These are phyloP conservation scores for Apostasia ramifera DNA, from an alignment of 106 monocot species.

Conservation along the genomic window DNA sequence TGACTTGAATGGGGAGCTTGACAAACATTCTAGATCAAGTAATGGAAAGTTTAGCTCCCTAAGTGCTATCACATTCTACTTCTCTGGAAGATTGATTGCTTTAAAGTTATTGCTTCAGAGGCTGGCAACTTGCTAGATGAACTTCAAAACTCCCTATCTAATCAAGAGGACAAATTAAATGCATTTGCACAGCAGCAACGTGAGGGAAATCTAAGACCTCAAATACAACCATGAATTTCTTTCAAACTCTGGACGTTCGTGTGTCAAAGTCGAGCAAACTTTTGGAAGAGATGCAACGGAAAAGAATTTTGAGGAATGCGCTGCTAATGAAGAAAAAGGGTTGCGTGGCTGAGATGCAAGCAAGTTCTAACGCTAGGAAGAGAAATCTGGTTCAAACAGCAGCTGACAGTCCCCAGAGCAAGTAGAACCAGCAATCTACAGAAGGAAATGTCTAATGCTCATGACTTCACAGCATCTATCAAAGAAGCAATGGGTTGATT, in stretches of 20 bases:
- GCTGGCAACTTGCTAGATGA: slow-evolving; percentile 82
- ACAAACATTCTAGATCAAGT: slow-evolving; percentile 66
- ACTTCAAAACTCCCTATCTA: slow-evolving; percentile 55
- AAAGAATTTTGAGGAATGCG: slow-evolving; percentile 96
- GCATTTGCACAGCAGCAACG: slow-evolving; percentile 73
- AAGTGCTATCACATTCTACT: slow-evolving; percentile 63
- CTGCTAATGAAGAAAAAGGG: slow-evolving; percentile 84
- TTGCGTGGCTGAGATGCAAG: slow-evolving; percentile 81
- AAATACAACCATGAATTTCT: slow-evolving; percentile 68
- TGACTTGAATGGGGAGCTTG: slow-evolving; percentile 72
- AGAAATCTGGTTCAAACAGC: slow-evolving; percentile 83
- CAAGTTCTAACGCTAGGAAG: slow-evolving; percentile 82
- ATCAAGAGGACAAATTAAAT: slow-evolving; percentile 73
- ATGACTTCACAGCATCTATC: slow-evolving; percentile 54
- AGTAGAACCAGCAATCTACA: slow-evolving; percentile 57
- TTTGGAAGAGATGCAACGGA: slow-evolving; percentile 82
- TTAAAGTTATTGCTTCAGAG: slow-evolving; percentile 65
- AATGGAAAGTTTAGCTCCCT: slow-evolving; percentile 52
- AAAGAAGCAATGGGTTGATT: slow-evolving; percentile 52
- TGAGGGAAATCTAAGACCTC: slow-evolving; percentile 83
- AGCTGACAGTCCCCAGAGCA: slow-evolving; percentile 49
- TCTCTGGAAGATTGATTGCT: slow-evolving; percentile 77
- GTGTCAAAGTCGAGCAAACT: slow-evolving; percentile 66
- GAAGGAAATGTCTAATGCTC: slow-evolving; percentile 67
- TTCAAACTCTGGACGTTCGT: slow-evolving; percentile 66